A percentile compares a stretch with the other conserved stretches of the same genome.
phyloP scores from a whole-genome alignment of 768 basidiomycete species.

The Lyophyllum atratum region DNA sequence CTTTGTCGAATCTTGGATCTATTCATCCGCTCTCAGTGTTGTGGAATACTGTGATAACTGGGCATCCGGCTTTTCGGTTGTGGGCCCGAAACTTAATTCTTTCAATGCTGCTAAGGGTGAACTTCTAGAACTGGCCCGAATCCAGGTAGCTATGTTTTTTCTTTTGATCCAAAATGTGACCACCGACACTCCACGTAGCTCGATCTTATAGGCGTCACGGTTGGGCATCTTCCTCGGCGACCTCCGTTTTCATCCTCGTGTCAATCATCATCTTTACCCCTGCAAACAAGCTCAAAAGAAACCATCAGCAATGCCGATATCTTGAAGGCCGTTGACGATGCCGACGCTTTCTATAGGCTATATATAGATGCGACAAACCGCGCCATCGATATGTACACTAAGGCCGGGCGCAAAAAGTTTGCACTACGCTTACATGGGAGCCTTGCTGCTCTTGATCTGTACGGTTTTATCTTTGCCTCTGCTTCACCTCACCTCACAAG shows the following conservation, averaged over 20 bases:
- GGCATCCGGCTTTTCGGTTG: conserved; percentile 51
- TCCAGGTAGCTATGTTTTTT: conserved; percentile 58
- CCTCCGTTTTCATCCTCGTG: conserved; percentile 26
- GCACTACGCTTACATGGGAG: conserved; percentile 84
- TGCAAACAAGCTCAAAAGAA: conserved; percentile 24
- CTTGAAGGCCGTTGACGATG: conserved; percentile 52
- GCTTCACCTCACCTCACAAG: not conserved
- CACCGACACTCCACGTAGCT: conserved; percentile 50
- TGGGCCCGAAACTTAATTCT: conserved; percentile 45
- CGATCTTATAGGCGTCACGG: conserved; percentile 77
- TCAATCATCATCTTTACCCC: conserved; percentile 19
- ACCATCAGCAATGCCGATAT: conserved; percentile 65
- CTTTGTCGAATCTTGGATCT: conserved; percentile 93
- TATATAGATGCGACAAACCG: conserved; percentile 78
- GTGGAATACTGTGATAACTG: conserved; percentile 80
- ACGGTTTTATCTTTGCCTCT: conserved; percentile 32
- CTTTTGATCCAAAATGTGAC: not conserved
- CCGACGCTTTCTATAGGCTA: conserved; percentile 71
- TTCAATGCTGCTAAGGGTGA: conserved; percentile 87
- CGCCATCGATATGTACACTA: conserved; percentile 82
- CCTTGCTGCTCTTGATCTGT: conserved; percentile 90
- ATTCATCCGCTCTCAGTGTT: conserved; percentile 83
- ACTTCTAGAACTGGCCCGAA: conserved; percentile 82
- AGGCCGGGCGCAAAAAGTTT: conserved; percentile 82
- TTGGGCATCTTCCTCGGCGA: conserved; percentile 72